phyloP scores from a whole-genome alignment of 1,139 yeast species.

The Debaryomyces nepalensis region DNA sequence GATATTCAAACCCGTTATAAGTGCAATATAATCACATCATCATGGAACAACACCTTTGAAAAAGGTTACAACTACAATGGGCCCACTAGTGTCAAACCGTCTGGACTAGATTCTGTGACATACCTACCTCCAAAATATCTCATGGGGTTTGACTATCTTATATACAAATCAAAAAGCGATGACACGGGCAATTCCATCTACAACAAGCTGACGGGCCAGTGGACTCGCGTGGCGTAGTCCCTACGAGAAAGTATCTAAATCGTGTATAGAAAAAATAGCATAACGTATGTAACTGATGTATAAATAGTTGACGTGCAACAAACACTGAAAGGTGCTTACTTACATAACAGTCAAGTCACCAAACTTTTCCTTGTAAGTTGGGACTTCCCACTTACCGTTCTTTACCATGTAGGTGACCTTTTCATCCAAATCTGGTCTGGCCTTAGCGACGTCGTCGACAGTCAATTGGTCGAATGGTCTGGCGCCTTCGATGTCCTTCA shows the following conservation, averaged over 20 bases:
- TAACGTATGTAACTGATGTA: conserved; percentile 5
- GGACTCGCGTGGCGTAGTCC: conserved; percentile 10
- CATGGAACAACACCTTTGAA: conserved; percentile 40
- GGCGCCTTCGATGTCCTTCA: conserved; percentile 92
- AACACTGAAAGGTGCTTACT: conserved; percentile 16
- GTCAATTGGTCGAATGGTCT: conserved; percentile 98
- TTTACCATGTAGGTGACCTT: conserved; percentile 94
- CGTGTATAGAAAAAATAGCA: conserved; percentile 5
- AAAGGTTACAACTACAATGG: conserved; percentile 30
- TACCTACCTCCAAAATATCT: conserved; percentile 24
- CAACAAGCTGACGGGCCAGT: conserved; percentile 11
- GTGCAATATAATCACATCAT: conserved; percentile 38
- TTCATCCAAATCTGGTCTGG: conserved; percentile 96
- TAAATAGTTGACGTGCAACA: neutral
- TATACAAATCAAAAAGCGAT: conserved; percentile 15
- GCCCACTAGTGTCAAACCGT: conserved; percentile 8
- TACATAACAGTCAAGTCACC: conserved; percentile 96
- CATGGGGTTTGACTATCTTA: conserved; percentile 20
- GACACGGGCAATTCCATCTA: conserved; percentile 5
- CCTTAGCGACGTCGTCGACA: conserved; percentile 90
- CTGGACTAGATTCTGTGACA: conserved; percentile 16
- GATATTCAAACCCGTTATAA: conserved; percentile 24
- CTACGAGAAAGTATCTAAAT: conserved; percentile 6
- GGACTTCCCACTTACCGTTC: conserved; percentile 98
- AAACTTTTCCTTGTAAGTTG: conserved; percentile 97